Evolutionary conservation across 345 rosid genomes (phyloP), one percentile per base, ranked within the genome.

Genomic region (Acer saccharum): DNA sequence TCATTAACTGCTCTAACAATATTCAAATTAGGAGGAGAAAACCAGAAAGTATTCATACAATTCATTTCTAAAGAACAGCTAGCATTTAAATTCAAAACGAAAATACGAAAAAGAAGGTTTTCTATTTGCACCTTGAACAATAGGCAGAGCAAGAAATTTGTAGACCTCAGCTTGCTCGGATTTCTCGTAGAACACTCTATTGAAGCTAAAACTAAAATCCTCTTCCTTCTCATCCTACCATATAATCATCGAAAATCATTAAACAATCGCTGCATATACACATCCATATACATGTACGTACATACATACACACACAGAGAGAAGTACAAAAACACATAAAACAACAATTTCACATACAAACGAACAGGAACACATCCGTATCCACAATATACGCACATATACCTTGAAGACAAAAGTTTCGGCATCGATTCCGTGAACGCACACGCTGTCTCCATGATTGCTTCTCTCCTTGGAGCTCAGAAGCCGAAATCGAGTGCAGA

Each of bases 401-500:
- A 91, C 94, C 91, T 93, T 90, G 88, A 94, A 84, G 73, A 76
- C 63, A 83, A 94, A 93, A 58, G 79, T 83, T 52, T 93, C 95
- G 14, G 80, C 27, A 79, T 89, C 92, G 60, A 91, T 55, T 77
- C 79, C 17, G 48, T 83, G 82, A 84, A 91, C 78, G 81, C 93
- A 88, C 62, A 88, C 81, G 27, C 84, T 74, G 54, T 87, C 90
- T 7, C 88, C 82, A 65, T 58, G 80, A 16, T 86, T 94, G 41
- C 77, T 84, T 72, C 80, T 84, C 89, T 94, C 97, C 77, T 82
- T 88, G 1, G 91, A 78, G 77, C 88, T 93, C 79, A 90, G 64
- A 7, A 97, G 97, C 86, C 98, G 79, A 80, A 94, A 90, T 54
- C 98, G 92, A 69, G 89, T 88, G 66, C 97, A 94, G 17, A 94